These are phyloP conservation scores for Microsporum audouinii DNA, from an alignment of 2,329 filamentous ascomycete genomes.

Conservation along the genomic window DNA sequence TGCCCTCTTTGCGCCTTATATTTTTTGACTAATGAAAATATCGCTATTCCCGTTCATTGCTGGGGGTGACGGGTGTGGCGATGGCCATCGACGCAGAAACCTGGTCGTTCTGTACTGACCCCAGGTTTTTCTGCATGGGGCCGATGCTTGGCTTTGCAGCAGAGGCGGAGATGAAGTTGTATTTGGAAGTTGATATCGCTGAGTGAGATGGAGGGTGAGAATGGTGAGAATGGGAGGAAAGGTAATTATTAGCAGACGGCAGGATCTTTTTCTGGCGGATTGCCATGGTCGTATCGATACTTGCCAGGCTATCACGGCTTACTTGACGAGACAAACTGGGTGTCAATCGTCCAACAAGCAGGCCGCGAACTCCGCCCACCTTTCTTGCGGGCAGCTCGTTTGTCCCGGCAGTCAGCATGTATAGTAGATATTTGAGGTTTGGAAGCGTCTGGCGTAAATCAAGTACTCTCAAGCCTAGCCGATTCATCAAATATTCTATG, in stretches of 20 bases:
- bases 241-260: neutral
- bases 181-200: conserved; percentile 5
- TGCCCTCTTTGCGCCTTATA: neutral
- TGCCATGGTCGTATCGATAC: conserved; percentile 2
- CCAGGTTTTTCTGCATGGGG: conserved; percentile 2
- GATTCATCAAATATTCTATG: conserved; percentile 59
- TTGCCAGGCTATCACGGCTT: conserved; percentile 29
- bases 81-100: neutral
- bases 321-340: conserved; percentile 28
- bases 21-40: conserved; percentile 1
- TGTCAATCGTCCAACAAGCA: conserved; percentile 29
- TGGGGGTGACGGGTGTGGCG: conserved; percentile 1
- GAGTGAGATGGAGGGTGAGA: conserved; percentile 2
- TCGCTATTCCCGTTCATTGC: conserved; percentile 1
- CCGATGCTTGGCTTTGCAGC: conserved; percentile 1
- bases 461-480: conserved; percentile 63
- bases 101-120: neutral
- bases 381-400: conserved; percentile 48
- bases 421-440: conserved; percentile 86
- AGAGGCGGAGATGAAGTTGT: conserved; percentile 5
- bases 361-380: conserved; percentile 40
- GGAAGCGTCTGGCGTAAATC: conserved; percentile 87
- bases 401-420: conserved; percentile 73
- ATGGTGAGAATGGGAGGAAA: neutral
- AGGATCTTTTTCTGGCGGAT: neutral